phyloP scores from a whole-genome alignment of 345 rosid genomes.

The Eucalyptus tenuipes region DNA sequence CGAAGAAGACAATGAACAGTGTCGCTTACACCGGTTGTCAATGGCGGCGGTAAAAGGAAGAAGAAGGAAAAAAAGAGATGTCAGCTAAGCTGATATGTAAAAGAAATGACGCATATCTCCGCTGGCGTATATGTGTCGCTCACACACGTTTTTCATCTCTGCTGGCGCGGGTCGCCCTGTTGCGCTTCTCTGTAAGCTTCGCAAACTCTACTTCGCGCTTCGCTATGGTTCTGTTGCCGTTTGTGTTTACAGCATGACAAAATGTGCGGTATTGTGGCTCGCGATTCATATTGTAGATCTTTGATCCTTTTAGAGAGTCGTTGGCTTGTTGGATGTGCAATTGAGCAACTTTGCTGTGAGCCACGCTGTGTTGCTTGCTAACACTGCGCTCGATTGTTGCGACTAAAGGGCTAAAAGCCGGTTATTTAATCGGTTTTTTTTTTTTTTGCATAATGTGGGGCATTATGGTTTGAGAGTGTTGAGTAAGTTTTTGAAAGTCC shows the following conservation, averaged over 20 bases:
- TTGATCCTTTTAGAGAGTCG: not conserved
- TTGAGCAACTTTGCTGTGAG: not conserved
- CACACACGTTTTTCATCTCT: conserved; percentile 52
- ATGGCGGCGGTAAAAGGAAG: not conserved
- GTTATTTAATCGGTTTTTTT: no score
- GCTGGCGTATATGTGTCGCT: not conserved
- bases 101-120: not conserved
- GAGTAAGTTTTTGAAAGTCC: not conserved
- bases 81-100: accelerated
- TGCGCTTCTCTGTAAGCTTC: conserved; percentile 66
- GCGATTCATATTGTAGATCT: not conserved
- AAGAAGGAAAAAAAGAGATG: not conserved
- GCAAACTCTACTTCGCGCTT: not conserved
- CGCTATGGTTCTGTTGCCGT: not conserved
- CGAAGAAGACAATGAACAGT: not conserved
- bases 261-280: not conserved
- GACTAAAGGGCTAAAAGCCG: no score
- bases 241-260: not conserved
- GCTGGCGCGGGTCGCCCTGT: conserved; percentile 96
- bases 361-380: not conserved
- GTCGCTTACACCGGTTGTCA: not conserved
- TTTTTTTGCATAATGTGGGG: no score
- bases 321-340: not conserved
- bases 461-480: not conserved
- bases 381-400: not conserved